Conservation (phyloP, 2,329 filamentous ascomycete species). For the Fusarium continuum region DNA sequence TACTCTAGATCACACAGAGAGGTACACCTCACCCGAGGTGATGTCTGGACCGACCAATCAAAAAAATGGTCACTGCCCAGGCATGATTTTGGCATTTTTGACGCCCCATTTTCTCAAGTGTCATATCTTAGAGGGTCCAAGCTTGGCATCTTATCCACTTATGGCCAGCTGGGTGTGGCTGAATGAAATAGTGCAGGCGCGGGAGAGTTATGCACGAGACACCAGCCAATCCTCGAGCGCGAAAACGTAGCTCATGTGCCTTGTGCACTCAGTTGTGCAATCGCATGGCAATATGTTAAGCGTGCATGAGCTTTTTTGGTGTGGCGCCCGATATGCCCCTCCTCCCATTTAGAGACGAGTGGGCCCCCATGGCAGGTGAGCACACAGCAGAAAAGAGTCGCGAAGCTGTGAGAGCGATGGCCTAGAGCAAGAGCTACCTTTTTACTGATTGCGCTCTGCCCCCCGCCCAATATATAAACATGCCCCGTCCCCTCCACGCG, state of each 20-base stretch:
- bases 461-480: slow-evolving; percentile 71
- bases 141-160: slow-evolving; percentile 36
- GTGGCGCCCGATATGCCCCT: slow-evolving; percentile 42
- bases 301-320: slow-evolving; percentile 30
- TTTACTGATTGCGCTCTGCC: slow-evolving; percentile 65
- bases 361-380: slow-evolving; percentile 39
- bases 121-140: slow-evolving; percentile 40
- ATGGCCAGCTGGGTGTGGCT: slow-evolving; percentile 41
- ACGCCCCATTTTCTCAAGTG: slow-evolving; percentile 46
- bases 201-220: slow-evolving; percentile 24
- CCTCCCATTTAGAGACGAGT: slow-evolving; percentile 37
- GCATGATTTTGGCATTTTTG: slow-evolving; percentile 49
- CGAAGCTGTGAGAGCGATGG: slow-evolving; percentile 35
- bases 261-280: slow-evolving; percentile 36
- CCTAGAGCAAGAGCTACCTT: slow-evolving; percentile 43
- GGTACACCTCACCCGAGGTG: slow-evolving; percentile 48
- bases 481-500: slow-evolving; percentile 61
- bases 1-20: slow-evolving; percentile 48
- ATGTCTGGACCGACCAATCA: slow-evolving; percentile 51
- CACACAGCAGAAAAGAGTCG: slow-evolving; percentile 31
- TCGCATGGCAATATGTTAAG: slow-evolving; percentile 32
- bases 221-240: slow-evolving; percentile 1
- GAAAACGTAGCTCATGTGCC: slow-evolving; percentile 7
- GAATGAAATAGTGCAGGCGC: slow-evolving; percentile 34
- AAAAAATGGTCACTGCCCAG: slow-evolving; percentile 50